Evolutionary conservation across 352 stramenopile species (phyloP).

Genomic region (Phytophthora aleatoria): DNA sequence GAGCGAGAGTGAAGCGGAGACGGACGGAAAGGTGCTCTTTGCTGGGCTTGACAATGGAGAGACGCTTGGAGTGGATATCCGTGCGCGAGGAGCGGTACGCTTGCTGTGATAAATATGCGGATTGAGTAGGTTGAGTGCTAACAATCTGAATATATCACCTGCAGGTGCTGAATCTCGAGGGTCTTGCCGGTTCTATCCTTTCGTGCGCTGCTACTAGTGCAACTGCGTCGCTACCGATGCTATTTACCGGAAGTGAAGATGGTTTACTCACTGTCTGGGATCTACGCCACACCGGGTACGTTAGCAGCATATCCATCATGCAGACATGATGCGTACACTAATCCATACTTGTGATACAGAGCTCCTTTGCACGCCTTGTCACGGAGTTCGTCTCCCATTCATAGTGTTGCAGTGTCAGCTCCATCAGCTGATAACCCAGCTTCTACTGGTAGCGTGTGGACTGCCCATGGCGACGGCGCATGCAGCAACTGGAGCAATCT

Average conservation of each 20-base stretch:
- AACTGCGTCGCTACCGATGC: constrained; percentile 29
- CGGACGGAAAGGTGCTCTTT: constrained; percentile 67
- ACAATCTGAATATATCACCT: neutral
- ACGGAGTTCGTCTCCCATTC: constrained; percentile 56
- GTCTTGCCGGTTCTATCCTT: constrained; percentile 42
- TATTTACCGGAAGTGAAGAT: constrained; percentile 70
- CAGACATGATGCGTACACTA: neutral
- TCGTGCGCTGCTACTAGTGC: constrained; percentile 37
- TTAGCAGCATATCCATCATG: neutral
- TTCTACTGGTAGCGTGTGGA: constrained; percentile 43
- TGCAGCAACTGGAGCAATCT: constrained; percentile 62
- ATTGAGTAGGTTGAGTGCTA: neutral
- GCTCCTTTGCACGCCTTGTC: constrained; percentile 53
- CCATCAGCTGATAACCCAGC: constrained; percentile 11
- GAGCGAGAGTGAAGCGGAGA: constrained; percentile 52
- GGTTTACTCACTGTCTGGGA: constrained; percentile 67
- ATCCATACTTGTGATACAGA: constrained; percentile 24
- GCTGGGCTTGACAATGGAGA: constrained; percentile 67
- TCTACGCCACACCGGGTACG: constrained; percentile 56
- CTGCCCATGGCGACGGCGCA: constrained; percentile 58
- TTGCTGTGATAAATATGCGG: neutral
- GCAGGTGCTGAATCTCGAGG: constrained; percentile 51
- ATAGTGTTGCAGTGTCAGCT: constrained; percentile 42
- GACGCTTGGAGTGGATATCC: constrained; percentile 65
- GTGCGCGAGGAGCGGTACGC: constrained; percentile 42